Evolutionary conservation across 1,284 basidiomycete species (phyloP).

Genomic region (Trametes pubescens): DNA sequence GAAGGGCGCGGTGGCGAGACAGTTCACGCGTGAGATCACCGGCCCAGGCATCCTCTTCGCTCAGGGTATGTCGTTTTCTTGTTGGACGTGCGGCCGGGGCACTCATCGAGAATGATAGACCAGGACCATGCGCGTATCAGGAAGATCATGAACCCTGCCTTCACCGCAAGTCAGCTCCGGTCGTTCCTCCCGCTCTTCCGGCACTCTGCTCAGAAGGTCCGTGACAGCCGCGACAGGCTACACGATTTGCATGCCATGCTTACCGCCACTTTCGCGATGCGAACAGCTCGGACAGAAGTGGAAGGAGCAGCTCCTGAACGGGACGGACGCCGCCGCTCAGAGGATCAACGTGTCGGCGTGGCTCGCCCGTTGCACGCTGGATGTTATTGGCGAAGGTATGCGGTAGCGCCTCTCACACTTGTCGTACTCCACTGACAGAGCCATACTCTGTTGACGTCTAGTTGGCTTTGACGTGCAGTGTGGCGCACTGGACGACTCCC

Average conservation of each 20-base stretch:
- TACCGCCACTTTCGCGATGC: conserved; percentile 22
- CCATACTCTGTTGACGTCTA: background rate
- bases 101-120: conserved; percentile 38
- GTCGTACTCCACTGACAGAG: conserved; percentile 33
- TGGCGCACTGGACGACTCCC: conserved; percentile 38
- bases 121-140: conserved; percentile 50
- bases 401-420: background rate
- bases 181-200: conserved; percentile 58
- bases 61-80: conserved; percentile 41
- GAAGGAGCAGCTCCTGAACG: conserved; percentile 32
- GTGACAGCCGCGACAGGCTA: conserved; percentile 1
- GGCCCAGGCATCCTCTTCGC: conserved; percentile 45
- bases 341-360: conserved; percentile 48
- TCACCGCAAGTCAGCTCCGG: conserved; percentile 52
- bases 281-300: conserved; percentile 34
- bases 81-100: background rate
- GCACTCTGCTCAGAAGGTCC: conserved; percentile 51
- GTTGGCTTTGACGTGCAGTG: conserved; percentile 42
- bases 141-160: conserved; percentile 53
- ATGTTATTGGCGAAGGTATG: conserved; percentile 53
- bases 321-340: conserved; percentile 4
- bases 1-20: conserved; percentile 40
- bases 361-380: conserved; percentile 54
- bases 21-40: conserved; percentile 37
- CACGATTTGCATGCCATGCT: conserved; percentile 2